phyloP scores from a whole-genome alignment of 495 filamentous ascomycete genomes.

The Copromyces sp. region DNA sequence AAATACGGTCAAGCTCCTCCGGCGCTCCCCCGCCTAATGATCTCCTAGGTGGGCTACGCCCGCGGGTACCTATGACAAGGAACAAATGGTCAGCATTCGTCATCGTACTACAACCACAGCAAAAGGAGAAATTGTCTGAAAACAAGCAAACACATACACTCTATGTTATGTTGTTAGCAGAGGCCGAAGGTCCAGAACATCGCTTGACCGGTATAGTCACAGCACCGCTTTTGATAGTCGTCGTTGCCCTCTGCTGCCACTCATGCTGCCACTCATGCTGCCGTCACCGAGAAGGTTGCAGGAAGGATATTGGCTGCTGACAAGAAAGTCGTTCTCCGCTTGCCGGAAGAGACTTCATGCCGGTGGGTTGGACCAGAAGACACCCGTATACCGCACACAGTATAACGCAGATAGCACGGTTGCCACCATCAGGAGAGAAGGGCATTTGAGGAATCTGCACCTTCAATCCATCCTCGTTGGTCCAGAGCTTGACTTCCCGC shows the following conservation, averaged over 20 bases:
- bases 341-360: too few relatives aligned
- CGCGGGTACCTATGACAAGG: neutral
- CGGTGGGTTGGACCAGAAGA: too few relatives aligned
- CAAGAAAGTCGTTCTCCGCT: neutral
- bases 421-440: constrained; percentile 21
- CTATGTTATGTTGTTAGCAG: too few relatives aligned
- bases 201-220: too few relatives aligned
- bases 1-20: neutral
- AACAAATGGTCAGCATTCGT: neutral
- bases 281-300: neutral
- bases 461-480: constrained; percentile 40
- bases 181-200: too few relatives aligned
- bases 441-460: constrained; percentile 28
- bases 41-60: neutral
- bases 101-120: neutral
- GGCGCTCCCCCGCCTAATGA: neutral
- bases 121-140: neutral
- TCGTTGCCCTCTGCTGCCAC: neutral
- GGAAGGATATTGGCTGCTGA: neutral
- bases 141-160: too few relatives aligned
- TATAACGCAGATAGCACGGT: constrained; percentile 25
- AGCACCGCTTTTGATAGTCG: too few relatives aligned
- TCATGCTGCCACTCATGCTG: neutral
- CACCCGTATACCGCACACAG: too few relatives aligned
- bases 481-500: too few relatives aligned